Conservation (phyloP, 2,329 filamentous ascomycete species). For the Ophiostoma fasciatum region DNA sequence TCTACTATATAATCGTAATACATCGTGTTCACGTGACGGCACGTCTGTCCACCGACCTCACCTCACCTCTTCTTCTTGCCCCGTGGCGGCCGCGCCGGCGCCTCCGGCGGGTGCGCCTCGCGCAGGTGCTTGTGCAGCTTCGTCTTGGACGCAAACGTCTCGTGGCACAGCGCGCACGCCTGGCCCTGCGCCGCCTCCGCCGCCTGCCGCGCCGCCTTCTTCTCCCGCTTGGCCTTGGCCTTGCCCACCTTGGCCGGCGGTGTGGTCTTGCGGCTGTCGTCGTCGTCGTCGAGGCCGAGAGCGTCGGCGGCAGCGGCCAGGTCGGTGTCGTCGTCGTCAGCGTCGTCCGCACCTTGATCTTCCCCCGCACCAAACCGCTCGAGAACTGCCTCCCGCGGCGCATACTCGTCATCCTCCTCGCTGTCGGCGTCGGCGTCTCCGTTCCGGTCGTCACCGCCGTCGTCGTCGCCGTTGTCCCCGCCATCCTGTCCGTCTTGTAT, state of each 20-base stretch:
- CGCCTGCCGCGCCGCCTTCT: slow-evolving; percentile 9
- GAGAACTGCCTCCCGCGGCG: slow-evolving; percentile 28
- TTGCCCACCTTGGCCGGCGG: slow-evolving; percentile 41
- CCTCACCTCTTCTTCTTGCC: slow-evolving; percentile 7
- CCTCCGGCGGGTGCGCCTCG: slow-evolving; percentile 4
- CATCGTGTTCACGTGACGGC: no score
- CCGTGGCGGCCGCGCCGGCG: not conserved
- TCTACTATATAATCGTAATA: no score
- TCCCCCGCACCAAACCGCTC: slow-evolving; percentile 20
- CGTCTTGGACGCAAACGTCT: slow-evolving; percentile 11
- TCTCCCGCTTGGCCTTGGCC: slow-evolving; percentile 13
- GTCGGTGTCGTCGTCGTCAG: slow-evolving; percentile 42
- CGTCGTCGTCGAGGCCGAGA: slow-evolving; percentile 43
- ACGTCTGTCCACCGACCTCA: no score
- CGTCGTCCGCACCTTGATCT: not conserved
- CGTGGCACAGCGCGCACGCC: slow-evolving; percentile 8
- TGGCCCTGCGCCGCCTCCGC: slow-evolving; percentile 4
- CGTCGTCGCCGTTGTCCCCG: slow-evolving; percentile 2
- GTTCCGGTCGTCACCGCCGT: slow-evolving; percentile 12
- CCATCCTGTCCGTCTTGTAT: not conserved
- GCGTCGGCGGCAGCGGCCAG: slow-evolving; percentile 85
- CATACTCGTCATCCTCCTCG: slow-evolving; percentile 28
- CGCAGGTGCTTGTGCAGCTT: slow-evolving; percentile 11
- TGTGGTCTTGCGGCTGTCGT: slow-evolving; percentile 24
- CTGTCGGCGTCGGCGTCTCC: no score